Base-by-base conservation (phyloP, 768 basidiomycete species). In the Hypsizygus marmoreus region DNA sequence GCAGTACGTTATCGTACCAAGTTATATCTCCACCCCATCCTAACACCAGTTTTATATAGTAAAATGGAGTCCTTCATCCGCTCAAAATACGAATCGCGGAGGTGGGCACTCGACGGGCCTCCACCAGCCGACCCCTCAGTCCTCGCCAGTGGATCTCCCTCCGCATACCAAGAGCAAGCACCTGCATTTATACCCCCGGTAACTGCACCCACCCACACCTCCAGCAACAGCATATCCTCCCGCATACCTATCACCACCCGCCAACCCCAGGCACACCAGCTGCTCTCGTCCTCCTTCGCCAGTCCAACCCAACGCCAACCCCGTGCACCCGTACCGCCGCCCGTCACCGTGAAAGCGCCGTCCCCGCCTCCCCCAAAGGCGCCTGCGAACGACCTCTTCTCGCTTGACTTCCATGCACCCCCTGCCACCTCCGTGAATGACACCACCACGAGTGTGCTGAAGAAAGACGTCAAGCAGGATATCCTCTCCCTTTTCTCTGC, bases 51-150 rank as follows among this genome's bases (percentile, higher is more conserved):
- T 10, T 37, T 9, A 20, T 25, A 14, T 61, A 95, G 95, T 65
- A 98, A 98, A 79, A 94, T 98, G 76, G 95, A 98, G 47, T 93
- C 91, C 0, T 98, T 94, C 68, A 89, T 98, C 49, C 86, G 95
- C 39, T 94, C 91, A 16, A 98, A 99, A 65, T 99, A 99, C 64
- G 95, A 99, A 66, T 82, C 88, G 2, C 77, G 79, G 19, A 76
- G 95, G 46, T 99, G 95, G 95, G 95, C 95, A 2, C 70, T 87
- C 66, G 89, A 95, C n/a, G 93, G 90, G 0, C 87, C 90, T 11
- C 81, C 77, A 0, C 95, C 95, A 0, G 59, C 68, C 0, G 90
- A 97, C 65, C 95, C 95, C 2, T 83, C 87, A 13, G 69, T 80
- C 0, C 75, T 97, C 11, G 93, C 92, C 7, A 68, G 65, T 26